Conservation (phyloP, 1,284 basidiomycete genomes). For the Trichosporon sp. region DNA sequence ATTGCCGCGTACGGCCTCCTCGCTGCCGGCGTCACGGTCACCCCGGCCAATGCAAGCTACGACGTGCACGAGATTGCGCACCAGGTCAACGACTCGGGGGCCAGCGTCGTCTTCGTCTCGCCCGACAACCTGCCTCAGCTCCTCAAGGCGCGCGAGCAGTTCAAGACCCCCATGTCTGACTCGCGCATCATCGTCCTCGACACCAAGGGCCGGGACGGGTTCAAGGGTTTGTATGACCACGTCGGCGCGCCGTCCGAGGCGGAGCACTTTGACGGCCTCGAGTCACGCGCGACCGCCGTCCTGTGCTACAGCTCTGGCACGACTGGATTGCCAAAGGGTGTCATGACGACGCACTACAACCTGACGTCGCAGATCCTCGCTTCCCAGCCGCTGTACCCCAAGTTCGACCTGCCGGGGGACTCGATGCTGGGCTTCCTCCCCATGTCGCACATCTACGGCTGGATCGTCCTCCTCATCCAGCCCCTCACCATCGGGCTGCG, state of each 20-base stretch:
- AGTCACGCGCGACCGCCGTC: constrained; percentile 25
- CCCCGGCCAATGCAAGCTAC: constrained; percentile 50
- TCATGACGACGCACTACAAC: constrained; percentile 68
- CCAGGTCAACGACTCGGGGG: constrained; percentile 61
- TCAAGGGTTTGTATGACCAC: constrained; percentile 20
- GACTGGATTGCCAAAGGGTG: constrained; percentile 54
- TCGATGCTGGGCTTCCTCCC: constrained; percentile 28
- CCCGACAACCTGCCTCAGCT: constrained; percentile 58
- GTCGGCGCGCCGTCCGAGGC: constrained; percentile 12
- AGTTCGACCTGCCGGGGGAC: constrained; percentile 22
- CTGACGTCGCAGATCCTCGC: constrained; percentile 55
- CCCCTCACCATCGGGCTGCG: constrained; percentile 65
- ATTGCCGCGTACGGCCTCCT: constrained; percentile 64
- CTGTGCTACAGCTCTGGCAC: constrained; percentile 72
- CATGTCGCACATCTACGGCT: constrained; percentile 32
- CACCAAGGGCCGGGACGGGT: constrained; percentile 4
- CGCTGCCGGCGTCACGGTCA: constrained; percentile 42
- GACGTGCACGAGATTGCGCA: constrained; percentile 35
- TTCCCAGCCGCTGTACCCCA: neutral
- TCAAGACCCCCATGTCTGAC: constrained; percentile 27
- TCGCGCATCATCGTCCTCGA: constrained; percentile 42
- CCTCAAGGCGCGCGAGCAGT: constrained; percentile 39
- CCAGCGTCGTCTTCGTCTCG: constrained; percentile 63
- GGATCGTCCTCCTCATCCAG: constrained; percentile 61
- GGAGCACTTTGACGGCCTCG: constrained; percentile 28